These are phyloP conservation scores for Diaporthe velutina DNA, from an alignment of 2,329 filamentous ascomycete species.

Conservation along the genomic window DNA sequence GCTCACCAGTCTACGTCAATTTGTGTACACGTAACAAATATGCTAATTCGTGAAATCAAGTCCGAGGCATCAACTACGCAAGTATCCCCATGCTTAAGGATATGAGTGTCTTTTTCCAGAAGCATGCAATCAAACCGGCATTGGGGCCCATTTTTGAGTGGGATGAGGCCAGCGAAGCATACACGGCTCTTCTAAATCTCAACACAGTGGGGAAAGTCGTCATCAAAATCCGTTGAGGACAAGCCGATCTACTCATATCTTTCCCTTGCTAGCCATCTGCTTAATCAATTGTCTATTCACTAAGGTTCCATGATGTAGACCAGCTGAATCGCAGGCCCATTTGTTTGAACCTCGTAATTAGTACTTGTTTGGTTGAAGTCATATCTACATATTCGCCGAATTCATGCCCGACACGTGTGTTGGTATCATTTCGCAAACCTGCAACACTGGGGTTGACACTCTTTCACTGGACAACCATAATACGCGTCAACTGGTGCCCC, in stretches of 20 bases:
- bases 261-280: not conserved
- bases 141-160: conserved; percentile 10
- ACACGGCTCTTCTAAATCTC: conserved; percentile 7
- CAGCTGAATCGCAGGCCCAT: too few relatives aligned
- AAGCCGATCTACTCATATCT: not conserved
- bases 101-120: conserved; percentile 1
- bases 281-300: not conserved
- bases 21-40: not conserved
- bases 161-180: conserved; percentile 4
- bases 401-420: not conserved
- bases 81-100: conserved; percentile 9
- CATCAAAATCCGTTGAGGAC: not conserved
- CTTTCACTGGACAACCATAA: not conserved
- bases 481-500: not conserved
- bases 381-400: not conserved
- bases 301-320: not conserved
- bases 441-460: not conserved
- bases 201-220: conserved; percentile 5
- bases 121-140: not conserved
- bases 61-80: conserved; percentile 13
- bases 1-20: not conserved
- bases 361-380: not conserved
- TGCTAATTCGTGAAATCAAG: not conserved
- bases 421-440: not conserved
- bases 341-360: not conserved